Percentiles rank a stretch among this genome's conserved stretches.
Evolutionary conservation across 805 yeast genomes (phyloP).

Genomic region (Jamesozyma gamospora): DNA sequence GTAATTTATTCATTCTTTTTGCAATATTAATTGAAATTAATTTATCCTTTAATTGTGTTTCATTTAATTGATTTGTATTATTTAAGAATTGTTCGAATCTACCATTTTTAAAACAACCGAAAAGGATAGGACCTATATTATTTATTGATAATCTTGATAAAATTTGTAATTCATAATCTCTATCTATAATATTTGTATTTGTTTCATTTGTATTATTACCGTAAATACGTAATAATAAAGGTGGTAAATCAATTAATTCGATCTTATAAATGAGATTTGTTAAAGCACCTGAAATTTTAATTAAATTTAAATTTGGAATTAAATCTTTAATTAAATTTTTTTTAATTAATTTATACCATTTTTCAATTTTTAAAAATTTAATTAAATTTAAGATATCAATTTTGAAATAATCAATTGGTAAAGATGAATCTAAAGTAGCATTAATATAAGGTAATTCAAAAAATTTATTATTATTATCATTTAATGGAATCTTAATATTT

Average conservation of each 20-base stretch:
- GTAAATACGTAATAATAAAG: slow-evolving; percentile 68
- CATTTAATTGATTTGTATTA: slow-evolving; percentile 68
- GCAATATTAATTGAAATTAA: slow-evolving; percentile 77
- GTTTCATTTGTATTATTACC: slow-evolving; percentile 67
- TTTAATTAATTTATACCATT: slow-evolving; percentile 51
- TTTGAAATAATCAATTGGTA: slow-evolving; percentile 78
- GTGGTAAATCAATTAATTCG: slow-evolving; percentile 50
- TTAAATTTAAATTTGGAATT: slow-evolving; percentile 40
- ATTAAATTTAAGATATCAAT: slow-evolving; percentile 63
- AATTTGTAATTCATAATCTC: slow-evolving; percentile 67
- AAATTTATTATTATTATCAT: slow-evolving; percentile 4
- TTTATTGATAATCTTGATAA: slow-evolving; percentile 63
- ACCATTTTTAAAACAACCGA: slow-evolving; percentile 88
- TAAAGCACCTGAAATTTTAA: slow-evolving; percentile 81
- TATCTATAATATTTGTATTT: slow-evolving; percentile 55
- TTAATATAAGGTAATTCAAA: slow-evolving; percentile 40
- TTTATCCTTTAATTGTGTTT: slow-evolving; percentile 62
- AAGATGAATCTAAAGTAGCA: slow-evolving; percentile 58
- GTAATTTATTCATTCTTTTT: slow-evolving; percentile 92
- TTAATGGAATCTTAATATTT: slow-evolving; percentile 4
- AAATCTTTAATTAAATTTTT: slow-evolving; percentile 28
- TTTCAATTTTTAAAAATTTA: slow-evolving; percentile 55
- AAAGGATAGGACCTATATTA: slow-evolving; percentile 77
- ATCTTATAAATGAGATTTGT: slow-evolving; percentile 83
- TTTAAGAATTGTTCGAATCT: slow-evolving; percentile 87